Evolutionary conservation across 768 basidiomycete species (phyloP).

Genomic region (Termitomyces eurrhizus): DNA sequence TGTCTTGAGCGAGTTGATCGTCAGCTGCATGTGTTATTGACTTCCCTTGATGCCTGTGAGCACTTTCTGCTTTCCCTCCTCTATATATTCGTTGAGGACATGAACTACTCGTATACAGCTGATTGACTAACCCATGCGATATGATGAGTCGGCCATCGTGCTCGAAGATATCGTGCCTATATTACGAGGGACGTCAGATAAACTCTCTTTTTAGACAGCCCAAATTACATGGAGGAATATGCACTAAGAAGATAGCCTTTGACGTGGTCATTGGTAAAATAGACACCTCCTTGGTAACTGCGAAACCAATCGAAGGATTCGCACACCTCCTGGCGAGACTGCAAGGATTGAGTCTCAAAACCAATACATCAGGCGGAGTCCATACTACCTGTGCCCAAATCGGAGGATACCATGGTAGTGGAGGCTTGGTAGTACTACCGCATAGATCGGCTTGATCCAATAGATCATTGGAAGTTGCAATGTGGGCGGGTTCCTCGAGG

Average conservation of each 20-base stretch:
- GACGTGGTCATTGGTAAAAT: conserved; percentile 52
- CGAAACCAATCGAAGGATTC: conserved; percentile 74
- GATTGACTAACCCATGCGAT: conserved; percentile 70
- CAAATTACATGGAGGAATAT: conserved; percentile 57
- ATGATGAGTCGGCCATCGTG: conserved; percentile 69
- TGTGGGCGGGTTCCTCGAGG: background rate
- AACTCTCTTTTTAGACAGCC: background rate
- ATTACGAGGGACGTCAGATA: conserved; percentile 3
- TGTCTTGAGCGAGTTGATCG: conserved; percentile 67
- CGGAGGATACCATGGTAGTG: conserved; percentile 29
- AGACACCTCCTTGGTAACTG: conserved; percentile 80
- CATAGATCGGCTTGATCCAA: background rate
- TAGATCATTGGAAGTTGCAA: background rate
- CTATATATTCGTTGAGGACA: conserved; percentile 4
- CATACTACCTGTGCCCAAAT: conserved; percentile 39
- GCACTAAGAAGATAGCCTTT: conserved; percentile 77
- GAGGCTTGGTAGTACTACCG: conserved; percentile 13
- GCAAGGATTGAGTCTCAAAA: conserved; percentile 4
- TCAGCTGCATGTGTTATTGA: conserved; percentile 39
- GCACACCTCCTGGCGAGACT: conserved; percentile 85
- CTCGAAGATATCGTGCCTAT: conserved; percentile 66
- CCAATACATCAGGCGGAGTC: background rate
- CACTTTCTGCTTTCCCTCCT: conserved; percentile 66
- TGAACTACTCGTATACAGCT: background rate
- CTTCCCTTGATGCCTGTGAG: conserved; percentile 40